Conservation (phyloP, 352 stramenopile genomes). For the Albugo laibachii region DNA sequence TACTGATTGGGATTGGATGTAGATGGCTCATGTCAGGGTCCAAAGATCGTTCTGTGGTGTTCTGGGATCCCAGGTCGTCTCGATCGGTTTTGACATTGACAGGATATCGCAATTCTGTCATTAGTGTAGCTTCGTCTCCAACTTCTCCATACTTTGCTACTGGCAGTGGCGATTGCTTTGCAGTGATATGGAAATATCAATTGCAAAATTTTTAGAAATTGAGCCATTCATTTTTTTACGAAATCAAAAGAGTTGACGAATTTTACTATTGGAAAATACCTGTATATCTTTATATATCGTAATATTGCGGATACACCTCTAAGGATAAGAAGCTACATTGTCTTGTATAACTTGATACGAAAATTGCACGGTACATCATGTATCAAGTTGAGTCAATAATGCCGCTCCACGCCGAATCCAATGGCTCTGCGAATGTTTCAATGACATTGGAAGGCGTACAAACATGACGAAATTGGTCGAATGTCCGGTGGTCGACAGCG, state of each 20-base stretch:
- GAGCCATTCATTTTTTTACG: no score
- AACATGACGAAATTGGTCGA: conserved; percentile 95
- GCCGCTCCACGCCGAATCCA: conserved; percentile 89
- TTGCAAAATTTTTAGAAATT: conserved; percentile 66
- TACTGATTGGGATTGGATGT: conserved; percentile 1
- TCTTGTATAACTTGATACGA: no score
- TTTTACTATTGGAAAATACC: no score
- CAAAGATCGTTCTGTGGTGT: conserved; percentile 73
- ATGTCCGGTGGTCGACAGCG: conserved; percentile 84
- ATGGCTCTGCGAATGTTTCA: conserved; percentile 79
- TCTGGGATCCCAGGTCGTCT: conserved; percentile 69
- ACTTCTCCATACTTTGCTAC: conserved; percentile 71
- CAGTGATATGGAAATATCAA: conserved; percentile 77
- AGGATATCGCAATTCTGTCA: conserved; percentile 74
- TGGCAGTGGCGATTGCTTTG: conserved; percentile 66
- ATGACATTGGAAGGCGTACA: conserved; percentile 79
- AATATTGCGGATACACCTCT: no score
- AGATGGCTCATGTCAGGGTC: conserved; percentile 76
- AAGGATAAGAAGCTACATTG: no score
- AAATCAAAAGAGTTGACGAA: no score
- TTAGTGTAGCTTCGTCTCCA: conserved; percentile 72
- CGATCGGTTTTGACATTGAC: conserved; percentile 66
- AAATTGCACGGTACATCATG: conserved; percentile 7
- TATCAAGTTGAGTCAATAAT: conserved; percentile 87
- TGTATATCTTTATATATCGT: no score